phyloP scores from a whole-genome alignment of 768 basidiomycete genomes.

The Guyanaporus albipodus region DNA sequence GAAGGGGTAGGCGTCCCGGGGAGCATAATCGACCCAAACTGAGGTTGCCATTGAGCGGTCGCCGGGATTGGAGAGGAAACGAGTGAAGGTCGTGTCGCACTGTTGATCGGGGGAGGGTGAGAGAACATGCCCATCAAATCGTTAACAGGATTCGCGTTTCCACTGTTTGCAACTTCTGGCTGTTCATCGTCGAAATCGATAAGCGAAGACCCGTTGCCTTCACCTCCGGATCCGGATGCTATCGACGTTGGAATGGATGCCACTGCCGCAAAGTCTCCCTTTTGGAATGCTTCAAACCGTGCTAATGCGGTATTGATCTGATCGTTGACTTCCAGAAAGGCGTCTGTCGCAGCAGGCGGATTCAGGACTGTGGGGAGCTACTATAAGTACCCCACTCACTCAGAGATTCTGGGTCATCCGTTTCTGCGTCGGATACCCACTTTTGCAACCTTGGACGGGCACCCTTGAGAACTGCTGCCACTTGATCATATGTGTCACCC shows the following conservation, averaged over 20 bases:
- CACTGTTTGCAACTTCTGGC: slow-evolving; percentile 16
- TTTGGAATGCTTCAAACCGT: slow-evolving; percentile 91
- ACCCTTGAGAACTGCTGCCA: slow-evolving; percentile 71
- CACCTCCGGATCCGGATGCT: slow-evolving; percentile 28
- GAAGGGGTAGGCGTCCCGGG: slow-evolving; percentile 37
- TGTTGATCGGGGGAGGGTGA: slow-evolving; percentile 17
- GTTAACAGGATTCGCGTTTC: slow-evolving; percentile 34
- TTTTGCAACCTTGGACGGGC: slow-evolving; percentile 95
- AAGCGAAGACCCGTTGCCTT: slow-evolving; percentile 43
- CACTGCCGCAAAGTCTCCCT: slow-evolving; percentile 77
- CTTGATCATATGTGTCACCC: slow-evolving; percentile 97
- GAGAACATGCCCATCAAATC: slow-evolving; percentile 66
- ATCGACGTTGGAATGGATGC: slow-evolving; percentile 67
- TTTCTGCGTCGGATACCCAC: slow-evolving; percentile 93
- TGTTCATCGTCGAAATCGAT: slow-evolving; percentile 72
- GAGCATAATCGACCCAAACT: slow-evolving; percentile 40
- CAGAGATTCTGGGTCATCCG: slow-evolving; percentile 85
- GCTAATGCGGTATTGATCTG: slow-evolving; percentile 90
- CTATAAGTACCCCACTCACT: slow-evolving; percentile 45
- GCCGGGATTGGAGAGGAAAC: slow-evolving; percentile 16
- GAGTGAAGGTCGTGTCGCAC: slow-evolving; percentile 25
- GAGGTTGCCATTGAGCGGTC: slow-evolving; percentile 19
- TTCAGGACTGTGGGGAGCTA: background rate
- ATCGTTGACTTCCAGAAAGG: slow-evolving; percentile 94
- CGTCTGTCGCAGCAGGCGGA: slow-evolving; percentile 59